Conservation (phyloP, 163 green algal species). For the Scenedesmus sp. region DNA sequence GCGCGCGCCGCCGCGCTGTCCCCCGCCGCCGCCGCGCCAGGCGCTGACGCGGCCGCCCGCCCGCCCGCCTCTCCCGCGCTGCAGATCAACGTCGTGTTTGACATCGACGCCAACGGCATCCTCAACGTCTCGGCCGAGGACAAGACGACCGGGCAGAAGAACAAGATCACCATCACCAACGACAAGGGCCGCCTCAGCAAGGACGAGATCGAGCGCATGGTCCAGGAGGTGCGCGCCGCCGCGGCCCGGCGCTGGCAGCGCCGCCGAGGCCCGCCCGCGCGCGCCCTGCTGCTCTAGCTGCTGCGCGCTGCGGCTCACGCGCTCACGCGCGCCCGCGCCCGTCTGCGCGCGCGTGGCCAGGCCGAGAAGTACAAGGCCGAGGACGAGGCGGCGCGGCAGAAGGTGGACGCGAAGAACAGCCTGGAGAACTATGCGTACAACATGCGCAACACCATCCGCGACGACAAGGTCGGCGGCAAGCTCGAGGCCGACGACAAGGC, state of each 20-base stretch:
- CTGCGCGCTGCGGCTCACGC: background rate
- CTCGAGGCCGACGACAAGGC: conserved; percentile 90
- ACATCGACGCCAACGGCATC: conserved; percentile 96
- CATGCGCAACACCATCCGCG: conserved; percentile 96
- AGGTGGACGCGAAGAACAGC: conserved; percentile 91
- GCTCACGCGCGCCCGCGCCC: too few species aligned
- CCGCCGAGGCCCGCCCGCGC: background rate
- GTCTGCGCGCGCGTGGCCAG: conserved; percentile 11
- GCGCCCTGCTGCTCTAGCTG: background rate
- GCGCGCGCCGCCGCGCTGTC: too few species aligned
- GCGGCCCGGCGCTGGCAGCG: background rate
- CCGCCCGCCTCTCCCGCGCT: too few species aligned
- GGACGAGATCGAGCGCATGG: conserved; percentile 98
- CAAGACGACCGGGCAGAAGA: conserved; percentile 89
- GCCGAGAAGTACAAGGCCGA: conserved; percentile 88
- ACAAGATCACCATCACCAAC: conserved; percentile 89
- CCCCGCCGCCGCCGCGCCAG: too few species aligned
- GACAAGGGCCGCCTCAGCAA: conserved; percentile 86
- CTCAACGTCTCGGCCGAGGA: conserved; percentile 96
- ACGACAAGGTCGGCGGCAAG: conserved; percentile 84
- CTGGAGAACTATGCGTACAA: conserved; percentile 99
- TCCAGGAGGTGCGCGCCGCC: conserved; percentile 64
- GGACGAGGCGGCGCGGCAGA: conserved; percentile 68
- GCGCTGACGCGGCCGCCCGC: too few species aligned
- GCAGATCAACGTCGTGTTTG: conserved; percentile 75